A percentile compares a stretch with the other conserved stretches of the same genome.
These are phyloP conservation scores for Psilocybe cyanescens DNA, from an alignment of 768 basidiomycete species.

Conservation along the genomic window DNA sequence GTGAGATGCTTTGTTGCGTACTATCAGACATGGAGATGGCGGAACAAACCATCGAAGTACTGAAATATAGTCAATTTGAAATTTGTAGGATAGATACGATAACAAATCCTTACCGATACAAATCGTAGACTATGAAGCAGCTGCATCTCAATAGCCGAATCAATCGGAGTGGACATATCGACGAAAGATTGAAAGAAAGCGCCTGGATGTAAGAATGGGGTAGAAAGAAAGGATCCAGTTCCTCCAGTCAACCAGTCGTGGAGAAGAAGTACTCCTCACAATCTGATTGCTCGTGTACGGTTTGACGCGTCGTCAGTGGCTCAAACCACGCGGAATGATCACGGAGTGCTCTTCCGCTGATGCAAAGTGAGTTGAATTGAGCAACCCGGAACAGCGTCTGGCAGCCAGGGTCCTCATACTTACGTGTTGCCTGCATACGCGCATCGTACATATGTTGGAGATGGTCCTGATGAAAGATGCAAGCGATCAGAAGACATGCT, in stretches of 20 bases:
- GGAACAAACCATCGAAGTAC: neutral
- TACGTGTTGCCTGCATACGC: too few species aligned
- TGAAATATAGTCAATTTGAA: neutral
- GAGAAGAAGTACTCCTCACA: too few species aligned
- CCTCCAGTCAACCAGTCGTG: too few species aligned
- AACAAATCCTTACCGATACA: neutral
- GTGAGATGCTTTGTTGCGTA: neutral
- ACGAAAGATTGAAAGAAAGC: neutral
- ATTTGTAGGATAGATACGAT: neutral
- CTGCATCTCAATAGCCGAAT: neutral
- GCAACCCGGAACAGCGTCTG: too few species aligned
- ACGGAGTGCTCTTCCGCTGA: too few species aligned
- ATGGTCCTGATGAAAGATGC: too few species aligned
- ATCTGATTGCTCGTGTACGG: too few species aligned
- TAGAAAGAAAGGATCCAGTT: neutral
- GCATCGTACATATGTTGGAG: too few species aligned
- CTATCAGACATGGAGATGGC: neutral
- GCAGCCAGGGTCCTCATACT: too few species aligned
- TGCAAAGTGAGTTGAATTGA: too few species aligned
- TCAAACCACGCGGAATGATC: too few species aligned
- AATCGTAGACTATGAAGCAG: neutral
- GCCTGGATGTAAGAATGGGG: neutral
- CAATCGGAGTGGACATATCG: neutral
- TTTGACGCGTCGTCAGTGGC: too few species aligned
- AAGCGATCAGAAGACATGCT: neutral